These are phyloP conservation scores for Brassica juncea DNA, from an alignment of 345 rosid genomes.

Conservation along the genomic window DNA sequence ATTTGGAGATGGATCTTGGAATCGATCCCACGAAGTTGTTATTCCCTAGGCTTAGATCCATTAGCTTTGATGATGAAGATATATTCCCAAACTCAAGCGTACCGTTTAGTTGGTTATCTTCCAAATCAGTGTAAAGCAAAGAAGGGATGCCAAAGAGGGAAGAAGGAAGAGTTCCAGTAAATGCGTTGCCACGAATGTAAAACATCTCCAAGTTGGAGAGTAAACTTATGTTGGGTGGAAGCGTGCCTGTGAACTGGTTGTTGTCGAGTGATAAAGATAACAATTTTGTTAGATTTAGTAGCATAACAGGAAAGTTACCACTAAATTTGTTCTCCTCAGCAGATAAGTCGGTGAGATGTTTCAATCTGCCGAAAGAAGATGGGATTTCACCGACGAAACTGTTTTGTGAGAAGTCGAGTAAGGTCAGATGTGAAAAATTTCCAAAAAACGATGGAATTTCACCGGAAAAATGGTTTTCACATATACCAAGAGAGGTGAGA, in stretches of 20 bases:
- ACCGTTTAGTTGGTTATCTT: not conserved
- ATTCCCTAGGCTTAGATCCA: not conserved
- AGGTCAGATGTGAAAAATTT: not conserved
- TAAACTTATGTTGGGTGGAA: not conserved
- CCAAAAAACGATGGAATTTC: not conserved
- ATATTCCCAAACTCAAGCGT: constrained; percentile 7
- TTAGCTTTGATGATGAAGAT: not conserved
- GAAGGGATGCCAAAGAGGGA: not conserved
- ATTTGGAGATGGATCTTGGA: constrained; percentile 18
- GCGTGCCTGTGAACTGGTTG: not conserved
- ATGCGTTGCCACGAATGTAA: not conserved
- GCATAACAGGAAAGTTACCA: not conserved
- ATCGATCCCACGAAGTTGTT: constrained; percentile 36
- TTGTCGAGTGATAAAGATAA: not conserved
- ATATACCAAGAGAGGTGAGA: not conserved
- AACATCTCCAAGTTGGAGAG: not conserved
- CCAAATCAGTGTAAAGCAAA: not conserved
- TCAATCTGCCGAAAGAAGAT: not conserved
- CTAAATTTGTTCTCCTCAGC: not conserved
- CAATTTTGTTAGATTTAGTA: not conserved
- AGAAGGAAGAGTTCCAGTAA: not conserved
- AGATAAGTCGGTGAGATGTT: not conserved
- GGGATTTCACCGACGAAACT: not conserved
- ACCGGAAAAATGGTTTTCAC: not conserved
- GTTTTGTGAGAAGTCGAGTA: not conserved